These are phyloP conservation scores for Xylariales sp. DNA, from an alignment of 2,329 filamentous ascomycete genomes.

Conservation along the genomic window DNA sequence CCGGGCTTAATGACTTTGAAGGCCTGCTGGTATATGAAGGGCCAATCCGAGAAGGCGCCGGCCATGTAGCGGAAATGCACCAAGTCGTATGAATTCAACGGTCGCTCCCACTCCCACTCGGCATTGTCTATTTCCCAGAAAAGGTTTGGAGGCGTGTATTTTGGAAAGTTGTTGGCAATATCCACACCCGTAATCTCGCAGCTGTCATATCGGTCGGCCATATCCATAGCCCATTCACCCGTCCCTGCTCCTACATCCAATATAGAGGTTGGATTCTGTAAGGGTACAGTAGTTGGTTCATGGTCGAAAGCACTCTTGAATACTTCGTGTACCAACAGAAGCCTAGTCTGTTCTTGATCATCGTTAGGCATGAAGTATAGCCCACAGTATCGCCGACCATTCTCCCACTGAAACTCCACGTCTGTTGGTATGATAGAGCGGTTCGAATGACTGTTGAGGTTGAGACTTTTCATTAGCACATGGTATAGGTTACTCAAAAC, in stretches of 20 bases:
- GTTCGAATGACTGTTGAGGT: conserved; percentile 30
- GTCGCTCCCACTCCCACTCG: conserved; percentile 53
- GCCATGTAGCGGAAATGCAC: conserved; percentile 53
- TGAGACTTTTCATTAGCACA: too few relatives aligned
- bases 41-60: conserved; percentile 53
- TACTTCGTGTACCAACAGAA: conserved; percentile 59
- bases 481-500: too few relatives aligned
- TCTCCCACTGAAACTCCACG: conserved; percentile 54
- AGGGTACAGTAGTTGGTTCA: conserved; percentile 37
- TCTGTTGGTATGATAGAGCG: conserved; percentile 45
- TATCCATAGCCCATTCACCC: conserved; percentile 47
- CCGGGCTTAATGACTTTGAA: conserved; percentile 51
- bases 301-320: conserved; percentile 48
- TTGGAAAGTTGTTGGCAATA: conserved; percentile 55
- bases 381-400: conserved; percentile 59
- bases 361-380: conserved; percentile 65
- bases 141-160: conserved; percentile 51
- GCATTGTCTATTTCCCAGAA: conserved; percentile 58
- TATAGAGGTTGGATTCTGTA: conserved; percentile 37
- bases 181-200: conserved; percentile 57
- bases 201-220: conserved; percentile 48
- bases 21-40: conserved; percentile 47
- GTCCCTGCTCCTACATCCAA: conserved; percentile 58
- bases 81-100: conserved; percentile 47
- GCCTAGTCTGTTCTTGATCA: conserved; percentile 58